Base-by-base conservation (phyloP, 257 asterid species). In the Craterostigma plantagineum region DNA sequence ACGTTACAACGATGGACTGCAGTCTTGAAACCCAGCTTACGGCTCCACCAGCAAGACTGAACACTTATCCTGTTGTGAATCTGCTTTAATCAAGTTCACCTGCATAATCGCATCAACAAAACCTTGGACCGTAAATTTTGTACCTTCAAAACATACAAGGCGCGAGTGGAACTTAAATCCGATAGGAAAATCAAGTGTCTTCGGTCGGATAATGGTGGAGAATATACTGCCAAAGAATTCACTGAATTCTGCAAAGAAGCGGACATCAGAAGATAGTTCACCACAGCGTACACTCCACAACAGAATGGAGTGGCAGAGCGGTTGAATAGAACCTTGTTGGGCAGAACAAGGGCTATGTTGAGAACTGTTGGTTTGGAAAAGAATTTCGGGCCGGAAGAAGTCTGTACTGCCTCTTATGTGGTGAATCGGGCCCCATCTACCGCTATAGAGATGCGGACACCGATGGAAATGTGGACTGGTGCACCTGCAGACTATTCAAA, bases 381-480 rank as follows among this genome's bases (percentile, higher is more conserved):
- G 18, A 10, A 33, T 2, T 55, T 55, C 9, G 47, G 61, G 55
- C 15, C 42, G n/a, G 1, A 42, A 41, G n/a, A n/a, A 11, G 45
- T 51, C 10, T 56, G 46, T 56, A 56, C 39, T 33, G n/a, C n/a
- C n/a, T n/a, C n/a, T n/a, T n/a, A n/a, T n/a, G n/a, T 56, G 56
- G 37, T 56, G 16, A 48, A 56, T 35, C 30, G 27, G 35, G 16
- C 54, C 14, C 63, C 33, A 0, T 57, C 57, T 16, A 43, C 53
- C 0, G 39, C 49, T 9, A 44, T 44, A 44, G 58, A 16, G 13
- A 10, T 44, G 16, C 44, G 46, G 27, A 51, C 49, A n/a, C 43
- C 43, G 16, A 45, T 58, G 48, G 63, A 58, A 18, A 45, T 51
- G 43, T 58, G 58, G 49, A 56, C 49, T 4, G 53, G 49, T 30